Percentiles rank a stretch among this genome's conserved stretches.
Evolutionary conservation across 257 asterid genomes (phyloP).

Genomic region (Solanum dulcamara): DNA sequence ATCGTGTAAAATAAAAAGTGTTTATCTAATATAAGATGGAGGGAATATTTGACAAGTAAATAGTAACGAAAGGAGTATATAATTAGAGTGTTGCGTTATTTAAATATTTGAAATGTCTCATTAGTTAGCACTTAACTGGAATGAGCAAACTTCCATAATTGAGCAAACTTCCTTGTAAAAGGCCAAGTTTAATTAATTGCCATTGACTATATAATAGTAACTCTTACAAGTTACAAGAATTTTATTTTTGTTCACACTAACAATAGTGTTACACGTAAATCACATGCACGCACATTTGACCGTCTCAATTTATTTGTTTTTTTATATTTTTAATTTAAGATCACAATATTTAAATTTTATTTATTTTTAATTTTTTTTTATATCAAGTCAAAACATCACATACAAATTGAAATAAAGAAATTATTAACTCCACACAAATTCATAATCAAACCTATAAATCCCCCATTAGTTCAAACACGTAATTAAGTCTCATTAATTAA

Average conservation of each 20-base stretch:
- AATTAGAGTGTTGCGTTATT: no score
- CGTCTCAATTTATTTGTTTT: no score
- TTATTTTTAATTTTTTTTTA: no score
- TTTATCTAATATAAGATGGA: no score
- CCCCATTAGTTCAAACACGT: background rate
- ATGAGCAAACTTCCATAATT: background rate
- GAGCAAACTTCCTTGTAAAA: background rate
- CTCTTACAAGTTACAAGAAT: background rate
- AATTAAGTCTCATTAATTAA: no score
- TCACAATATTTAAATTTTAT: background rate
- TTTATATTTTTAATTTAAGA: no score
- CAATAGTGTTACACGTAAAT: background rate
- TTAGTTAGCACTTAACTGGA: no score
- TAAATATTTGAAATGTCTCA: no score
- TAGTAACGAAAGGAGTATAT: no score
- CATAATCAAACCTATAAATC: background rate
- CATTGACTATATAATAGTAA: background rate
- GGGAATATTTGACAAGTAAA: no score
- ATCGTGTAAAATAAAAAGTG: no score
- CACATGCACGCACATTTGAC: background rate
- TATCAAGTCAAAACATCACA: background rate
- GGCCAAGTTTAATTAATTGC: background rate
- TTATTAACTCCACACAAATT: background rate
- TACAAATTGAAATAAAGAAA: background rate
- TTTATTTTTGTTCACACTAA: background rate